A percentile compares a stretch with the other conserved stretches of the same genome.
Evolutionary conservation across 225 moss, liverwort and hornwort species (phyloP).

Genomic region (Marchantia polymorpha): DNA sequence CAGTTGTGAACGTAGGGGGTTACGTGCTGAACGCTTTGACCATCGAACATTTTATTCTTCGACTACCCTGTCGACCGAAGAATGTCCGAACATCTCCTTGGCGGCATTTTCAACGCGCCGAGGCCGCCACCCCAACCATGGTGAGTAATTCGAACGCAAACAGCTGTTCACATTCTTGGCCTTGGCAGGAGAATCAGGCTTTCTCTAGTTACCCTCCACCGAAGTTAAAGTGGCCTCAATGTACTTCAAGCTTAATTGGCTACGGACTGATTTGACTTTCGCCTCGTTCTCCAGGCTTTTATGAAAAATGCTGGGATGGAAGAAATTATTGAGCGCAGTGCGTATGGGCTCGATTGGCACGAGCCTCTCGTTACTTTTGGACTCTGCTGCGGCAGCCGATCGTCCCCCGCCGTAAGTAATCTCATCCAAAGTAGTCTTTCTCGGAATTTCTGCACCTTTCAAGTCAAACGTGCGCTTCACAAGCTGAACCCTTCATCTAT

Average conservation of each 20-base stretch:
- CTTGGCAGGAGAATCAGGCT: background rate
- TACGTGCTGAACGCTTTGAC: conserved; percentile 50
- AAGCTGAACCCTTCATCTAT: background rate
- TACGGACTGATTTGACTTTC: background rate
- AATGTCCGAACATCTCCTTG: conserved; percentile 43
- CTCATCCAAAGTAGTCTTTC: background rate
- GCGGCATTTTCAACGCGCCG: conserved; percentile 38
- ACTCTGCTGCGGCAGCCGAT: conserved; percentile 54
- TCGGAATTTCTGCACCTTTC: background rate
- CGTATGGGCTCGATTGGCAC: conserved; percentile 49
- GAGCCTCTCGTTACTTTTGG: conserved; percentile 55
- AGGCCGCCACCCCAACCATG: conserved; percentile 37
- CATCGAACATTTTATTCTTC: conserved; percentile 56
- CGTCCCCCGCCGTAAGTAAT: conserved; percentile 49
- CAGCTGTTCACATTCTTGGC: background rate
- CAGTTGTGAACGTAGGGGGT: conserved; percentile 54
- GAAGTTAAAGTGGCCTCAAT: too few relatives aligned
- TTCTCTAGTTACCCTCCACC: too few relatives aligned
- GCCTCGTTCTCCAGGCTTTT: conserved; percentile 28
- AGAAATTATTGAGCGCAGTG: conserved; percentile 45
- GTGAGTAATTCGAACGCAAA: conserved; percentile 14
- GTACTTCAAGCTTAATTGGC: too few relatives aligned
- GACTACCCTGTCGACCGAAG: conserved; percentile 47
- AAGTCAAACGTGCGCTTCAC: background rate
- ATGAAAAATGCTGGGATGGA: conserved; percentile 42